Evolutionary conservation across 768 basidiomycete species (phyloP), one percentile per base, ranked within the genome.

Genomic region (Podaxis pistillaris): DNA sequence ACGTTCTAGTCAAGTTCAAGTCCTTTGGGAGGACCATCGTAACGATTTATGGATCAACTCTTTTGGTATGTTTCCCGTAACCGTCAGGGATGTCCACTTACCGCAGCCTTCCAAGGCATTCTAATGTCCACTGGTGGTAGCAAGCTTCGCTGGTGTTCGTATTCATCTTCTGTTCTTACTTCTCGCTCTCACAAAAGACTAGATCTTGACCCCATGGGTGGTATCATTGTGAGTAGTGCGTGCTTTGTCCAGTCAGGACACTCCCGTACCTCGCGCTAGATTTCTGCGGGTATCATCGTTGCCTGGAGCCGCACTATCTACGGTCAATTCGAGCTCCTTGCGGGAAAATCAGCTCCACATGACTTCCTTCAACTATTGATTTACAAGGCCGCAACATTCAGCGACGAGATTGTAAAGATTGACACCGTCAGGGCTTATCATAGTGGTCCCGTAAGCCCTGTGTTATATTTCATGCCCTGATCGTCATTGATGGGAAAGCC

Each of bases 1-100:
- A 36, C 86, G 84, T 65, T 94, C 91, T 5, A 95, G 92, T 68
- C 97, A 99, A 75, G 96, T 99, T 2, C 85, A 86, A 51, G 86
- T 97, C n/a, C 83, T 97, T 30, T 98, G 94, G 94, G 93, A 97
- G 73, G 96, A 98, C 71, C 96, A 98, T 66, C 81, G 96, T 67
- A 98, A 95, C 69, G 96, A 96, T 69, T 71, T 94, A n/a, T 91
- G 86, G 71, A 87, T 94, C 71, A 94, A 94, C 69, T 78, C 83
- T 26, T 90, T 91, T 64, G 89, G 89, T 89, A 64, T 37, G 80
- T 60, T 30, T n/a, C 44, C 64, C 30, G 30, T 13, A 40, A 15
- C 30, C 54, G 17, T 2, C 2, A 3, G n/a, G 15, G 52, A 44
- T 22, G 40, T 24, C 17, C n/a, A 51, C 58, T 59, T 24, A 63